Conservation (phyloP, 139 green algal genomes). For the Coccomyxa sp. region DNA sequence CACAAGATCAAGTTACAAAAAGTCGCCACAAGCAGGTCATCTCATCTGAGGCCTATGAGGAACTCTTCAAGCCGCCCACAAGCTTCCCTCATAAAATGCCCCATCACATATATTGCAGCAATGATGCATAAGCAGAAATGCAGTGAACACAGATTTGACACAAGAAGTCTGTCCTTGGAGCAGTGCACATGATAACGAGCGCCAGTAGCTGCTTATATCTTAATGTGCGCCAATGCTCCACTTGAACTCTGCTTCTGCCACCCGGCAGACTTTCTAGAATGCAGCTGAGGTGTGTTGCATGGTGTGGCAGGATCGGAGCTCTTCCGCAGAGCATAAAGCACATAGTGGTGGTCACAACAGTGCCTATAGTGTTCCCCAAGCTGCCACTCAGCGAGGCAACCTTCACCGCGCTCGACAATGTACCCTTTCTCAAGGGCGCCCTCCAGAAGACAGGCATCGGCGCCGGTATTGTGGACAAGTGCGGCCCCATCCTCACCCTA, state of each 20-base stretch:
- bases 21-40: no score
- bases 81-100: not conserved
- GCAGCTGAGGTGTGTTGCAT: not conserved
- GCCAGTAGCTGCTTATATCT: not conserved
- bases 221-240: not conserved
- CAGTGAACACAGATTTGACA: no score
- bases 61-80: not conserved
- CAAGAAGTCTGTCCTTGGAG: no score
- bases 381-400: not conserved
- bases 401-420: not conserved
- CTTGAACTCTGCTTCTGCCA: no score
- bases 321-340: conserved; percentile 27
- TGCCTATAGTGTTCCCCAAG: conserved; percentile 38
- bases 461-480: conserved; percentile 7
- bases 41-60: no score
- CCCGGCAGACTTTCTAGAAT: no score
- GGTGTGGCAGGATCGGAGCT: not conserved
- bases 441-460: conserved; percentile 12
- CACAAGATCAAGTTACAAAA: no score
- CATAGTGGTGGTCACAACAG: conserved; percentile 25
- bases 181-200: no score
- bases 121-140: not conserved
- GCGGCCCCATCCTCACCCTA: not conserved
- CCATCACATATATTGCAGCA: not conserved
- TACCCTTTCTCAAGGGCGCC: conserved; percentile 3